These are phyloP conservation scores for Vanrija sp. DNA, from an alignment of 1,284 basidiomycete species.

Conservation along the genomic window DNA sequence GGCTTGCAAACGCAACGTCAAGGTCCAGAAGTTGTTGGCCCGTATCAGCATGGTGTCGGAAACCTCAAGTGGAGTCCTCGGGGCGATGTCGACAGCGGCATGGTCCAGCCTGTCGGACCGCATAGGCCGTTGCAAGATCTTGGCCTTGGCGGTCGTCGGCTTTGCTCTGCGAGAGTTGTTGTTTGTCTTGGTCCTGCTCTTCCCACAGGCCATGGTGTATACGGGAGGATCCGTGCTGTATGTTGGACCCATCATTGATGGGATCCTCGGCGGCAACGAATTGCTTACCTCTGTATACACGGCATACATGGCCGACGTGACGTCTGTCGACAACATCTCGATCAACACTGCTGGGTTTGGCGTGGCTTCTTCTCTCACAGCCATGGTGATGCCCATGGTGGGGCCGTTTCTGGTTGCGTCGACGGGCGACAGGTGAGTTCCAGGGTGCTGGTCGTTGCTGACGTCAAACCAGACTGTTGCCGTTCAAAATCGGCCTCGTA, in stretches of 20 bases:
- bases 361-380: background rate
- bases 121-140: background rate
- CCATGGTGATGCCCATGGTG: background rate
- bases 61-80: background rate
- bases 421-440: background rate
- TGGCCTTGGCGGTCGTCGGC: background rate
- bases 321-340: background rate
- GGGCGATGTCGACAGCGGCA: background rate
- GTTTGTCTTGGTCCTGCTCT: background rate
- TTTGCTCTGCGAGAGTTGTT: background rate
- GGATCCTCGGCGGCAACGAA: background rate
- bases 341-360: background rate
- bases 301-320: background rate
- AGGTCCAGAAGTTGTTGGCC: background rate
- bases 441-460: background rate
- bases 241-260: background rate
- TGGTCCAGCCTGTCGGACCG: constrained; percentile 2
- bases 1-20: background rate
- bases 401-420: background rate
- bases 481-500: too few relatives aligned
- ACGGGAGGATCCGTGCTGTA: background rate
- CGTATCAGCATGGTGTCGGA: background rate
- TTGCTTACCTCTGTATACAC: background rate
- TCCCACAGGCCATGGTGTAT: background rate
- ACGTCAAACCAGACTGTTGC: too few relatives aligned